These are phyloP conservation scores for Pseudogymnoascus sp. DNA, from an alignment of 2,329 filamentous ascomycete genomes.

Conservation along the genomic window DNA sequence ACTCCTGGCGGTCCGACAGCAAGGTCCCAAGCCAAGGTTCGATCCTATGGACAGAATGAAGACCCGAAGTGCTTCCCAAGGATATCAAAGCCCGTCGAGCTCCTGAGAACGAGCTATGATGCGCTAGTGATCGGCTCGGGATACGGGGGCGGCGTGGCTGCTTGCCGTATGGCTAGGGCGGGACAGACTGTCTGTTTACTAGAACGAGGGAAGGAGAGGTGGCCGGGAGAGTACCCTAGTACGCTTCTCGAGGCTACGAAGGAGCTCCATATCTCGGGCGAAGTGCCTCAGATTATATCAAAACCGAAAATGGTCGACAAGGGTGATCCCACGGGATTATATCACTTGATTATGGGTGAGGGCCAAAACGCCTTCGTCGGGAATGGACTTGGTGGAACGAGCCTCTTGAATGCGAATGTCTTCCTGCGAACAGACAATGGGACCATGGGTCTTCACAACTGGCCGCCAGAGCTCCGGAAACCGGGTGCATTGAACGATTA, in stretches of 20 bases:
- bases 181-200: constrained; percentile 55
- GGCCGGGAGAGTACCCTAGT: constrained; percentile 58
- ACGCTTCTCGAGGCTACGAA: constrained; percentile 38
- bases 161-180: constrained; percentile 54
- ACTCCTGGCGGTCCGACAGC: constrained; percentile 20
- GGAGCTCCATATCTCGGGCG: constrained; percentile 50
- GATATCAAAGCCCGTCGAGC: constrained; percentile 48
- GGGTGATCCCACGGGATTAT: constrained; percentile 53
- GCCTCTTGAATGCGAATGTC: constrained; percentile 59
- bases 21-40: constrained; percentile 23
- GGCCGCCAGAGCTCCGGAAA: constrained; percentile 50
- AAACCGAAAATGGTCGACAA: constrained; percentile 37
- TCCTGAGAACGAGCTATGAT: constrained; percentile 53
- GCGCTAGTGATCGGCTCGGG: constrained; percentile 61
- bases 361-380: constrained; percentile 49
- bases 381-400: constrained; percentile 53
- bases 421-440: constrained; percentile 52
- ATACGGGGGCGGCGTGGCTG: constrained; percentile 60
- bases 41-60: constrained; percentile 26
- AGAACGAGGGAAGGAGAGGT: constrained; percentile 56
- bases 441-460: constrained; percentile 45
- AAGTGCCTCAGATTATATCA: constrained; percentile 38
- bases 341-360: constrained; percentile 53
- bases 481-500: constrained; percentile 41
- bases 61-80: constrained; percentile 37